Conservation (phyloP, 345 rosid genomes). For the Camelina laxa region DNA sequence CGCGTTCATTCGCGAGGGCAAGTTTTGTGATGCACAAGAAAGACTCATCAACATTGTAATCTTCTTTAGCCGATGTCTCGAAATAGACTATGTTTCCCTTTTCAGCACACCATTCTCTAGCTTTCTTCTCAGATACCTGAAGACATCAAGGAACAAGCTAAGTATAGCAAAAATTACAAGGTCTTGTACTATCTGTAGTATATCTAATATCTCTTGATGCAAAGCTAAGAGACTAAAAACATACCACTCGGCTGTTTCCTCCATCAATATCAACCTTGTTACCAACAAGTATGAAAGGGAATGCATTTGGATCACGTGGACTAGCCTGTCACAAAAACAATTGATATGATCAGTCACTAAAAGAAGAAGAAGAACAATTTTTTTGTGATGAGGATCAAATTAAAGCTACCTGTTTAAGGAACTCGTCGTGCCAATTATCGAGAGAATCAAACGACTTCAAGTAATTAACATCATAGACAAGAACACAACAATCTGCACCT, state of each 20-base stretch:
- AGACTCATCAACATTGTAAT: constrained; percentile 83
- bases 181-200: neutral
- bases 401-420: constrained; percentile 67
- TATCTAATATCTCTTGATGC: neutral
- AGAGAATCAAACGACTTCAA: constrained; percentile 80
- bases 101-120: constrained; percentile 92
- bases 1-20: constrained; percentile 80
- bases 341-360: neutral
- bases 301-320: constrained; percentile 71
- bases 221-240: constrained; percentile 1
- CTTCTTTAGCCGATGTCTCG: constrained; percentile 98
- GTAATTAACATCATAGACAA: constrained; percentile 83
- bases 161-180: neutral
- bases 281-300: constrained; percentile 92
- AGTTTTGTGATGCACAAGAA: constrained; percentile 80
- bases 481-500: constrained; percentile 93
- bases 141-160: neutral
- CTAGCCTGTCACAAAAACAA: constrained; percentile 59
- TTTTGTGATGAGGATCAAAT: neutral
- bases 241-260: constrained; percentile 98
- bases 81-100: constrained; percentile 89
- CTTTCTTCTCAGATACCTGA: constrained; percentile 98
- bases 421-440: constrained; percentile 86
- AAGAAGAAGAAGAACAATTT: neutral
- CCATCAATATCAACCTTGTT: constrained; percentile 99